Conservation (phyloP, 2,329 filamentous ascomycete species). For the Trichoderma asperellum region DNA sequence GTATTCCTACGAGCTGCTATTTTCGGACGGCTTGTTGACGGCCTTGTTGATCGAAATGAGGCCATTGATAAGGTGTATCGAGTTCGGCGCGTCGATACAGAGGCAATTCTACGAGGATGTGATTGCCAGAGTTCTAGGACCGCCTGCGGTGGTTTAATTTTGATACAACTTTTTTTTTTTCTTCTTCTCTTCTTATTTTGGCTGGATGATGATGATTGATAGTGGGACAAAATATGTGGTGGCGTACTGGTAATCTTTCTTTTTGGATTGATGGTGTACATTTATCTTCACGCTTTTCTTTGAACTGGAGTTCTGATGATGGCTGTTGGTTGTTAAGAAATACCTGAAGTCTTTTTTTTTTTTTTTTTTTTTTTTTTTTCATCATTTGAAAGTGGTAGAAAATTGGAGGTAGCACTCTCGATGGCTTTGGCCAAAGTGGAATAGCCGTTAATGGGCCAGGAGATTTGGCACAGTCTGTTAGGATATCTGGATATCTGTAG, state of each 20-base stretch:
- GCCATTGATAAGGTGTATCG: constrained; percentile 50
- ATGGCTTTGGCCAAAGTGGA: background rate
- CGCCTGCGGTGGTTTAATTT: constrained; percentile 15
- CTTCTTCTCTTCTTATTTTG: background rate
- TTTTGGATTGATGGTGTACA: background rate
- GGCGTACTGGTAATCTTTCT: constrained; percentile 2
- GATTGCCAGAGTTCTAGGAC: constrained; percentile 47
- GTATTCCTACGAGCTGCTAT: constrained; percentile 47
- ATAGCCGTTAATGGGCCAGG: background rate
- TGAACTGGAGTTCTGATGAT: constrained; percentile 3
- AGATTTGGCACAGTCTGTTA: background rate
- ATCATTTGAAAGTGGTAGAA: background rate
- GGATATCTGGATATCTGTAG: background rate
- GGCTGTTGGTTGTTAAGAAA: background rate
- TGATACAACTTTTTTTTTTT: background rate
- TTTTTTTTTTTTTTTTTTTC: background rate
- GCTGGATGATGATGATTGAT: background rate
- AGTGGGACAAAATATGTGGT: background rate
- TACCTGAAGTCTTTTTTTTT: background rate
- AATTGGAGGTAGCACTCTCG: background rate
- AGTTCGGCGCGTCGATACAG: constrained; percentile 54
- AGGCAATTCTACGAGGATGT: constrained; percentile 52
- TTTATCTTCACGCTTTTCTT: background rate
- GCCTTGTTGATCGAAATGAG: constrained; percentile 48
- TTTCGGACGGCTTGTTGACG: constrained; percentile 43